Evolutionary conservation across 345 rosid genomes (phyloP).

Genomic region (Pelargonium nanum): DNA sequence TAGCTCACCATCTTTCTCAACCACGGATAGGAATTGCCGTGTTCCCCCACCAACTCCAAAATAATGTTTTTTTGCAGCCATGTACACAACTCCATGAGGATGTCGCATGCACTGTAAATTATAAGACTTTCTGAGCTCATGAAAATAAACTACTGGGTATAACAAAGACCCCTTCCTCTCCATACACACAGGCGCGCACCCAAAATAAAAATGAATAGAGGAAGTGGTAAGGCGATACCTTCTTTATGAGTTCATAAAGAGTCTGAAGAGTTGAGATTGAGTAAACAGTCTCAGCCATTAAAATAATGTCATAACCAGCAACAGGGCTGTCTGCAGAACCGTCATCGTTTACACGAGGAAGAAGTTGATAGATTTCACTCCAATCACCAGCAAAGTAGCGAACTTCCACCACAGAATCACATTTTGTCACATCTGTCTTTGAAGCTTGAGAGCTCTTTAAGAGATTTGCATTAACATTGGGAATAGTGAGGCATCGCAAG

Average conservation of each 20-base stretch:
- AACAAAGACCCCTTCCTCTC: neutral
- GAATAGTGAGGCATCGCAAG: conserved; percentile 67
- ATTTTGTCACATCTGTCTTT: conserved; percentile 9
- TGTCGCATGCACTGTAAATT: conserved; percentile 40
- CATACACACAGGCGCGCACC: neutral
- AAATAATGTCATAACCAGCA: conserved; percentile 60
- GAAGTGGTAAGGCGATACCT: conserved; percentile 23
- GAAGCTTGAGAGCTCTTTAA: conserved; percentile 16
- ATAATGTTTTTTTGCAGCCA: conserved; percentile 91
- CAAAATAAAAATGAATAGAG: neutral
- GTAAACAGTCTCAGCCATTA: conserved; percentile 92
- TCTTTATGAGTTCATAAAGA: conserved; percentile 64
- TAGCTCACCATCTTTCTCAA: conserved; percentile 67
- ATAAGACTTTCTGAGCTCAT: conserved; percentile 13
- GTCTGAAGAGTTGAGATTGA: conserved; percentile 53
- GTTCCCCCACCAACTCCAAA: conserved; percentile 98
- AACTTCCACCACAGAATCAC: conserved; percentile 17
- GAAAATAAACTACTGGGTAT: neutral
- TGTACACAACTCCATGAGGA: conserved; percentile 59
- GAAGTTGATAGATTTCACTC: conserved; percentile 58
- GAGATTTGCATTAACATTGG: conserved; percentile 53
- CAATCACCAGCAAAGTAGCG: conserved; percentile 86
- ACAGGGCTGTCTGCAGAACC: conserved; percentile 3
- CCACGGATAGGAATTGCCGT: conserved; percentile 60
- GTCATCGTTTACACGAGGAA: conserved; percentile 31